These are phyloP conservation scores for Nymphaea thermarum DNA, from an alignment of 164 flowering plant species.

Conservation along the genomic window DNA sequence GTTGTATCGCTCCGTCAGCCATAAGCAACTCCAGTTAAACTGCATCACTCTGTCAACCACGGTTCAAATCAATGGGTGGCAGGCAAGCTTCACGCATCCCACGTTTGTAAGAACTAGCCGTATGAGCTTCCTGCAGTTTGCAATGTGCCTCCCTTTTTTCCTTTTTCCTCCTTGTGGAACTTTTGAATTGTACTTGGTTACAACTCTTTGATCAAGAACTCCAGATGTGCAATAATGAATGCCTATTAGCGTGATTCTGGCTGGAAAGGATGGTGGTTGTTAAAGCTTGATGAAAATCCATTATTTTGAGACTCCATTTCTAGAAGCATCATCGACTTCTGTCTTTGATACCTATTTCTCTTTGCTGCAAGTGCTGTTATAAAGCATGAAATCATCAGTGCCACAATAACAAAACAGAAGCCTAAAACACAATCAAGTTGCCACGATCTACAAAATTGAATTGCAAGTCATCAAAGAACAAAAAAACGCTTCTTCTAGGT, in stretches of 20 bases:
- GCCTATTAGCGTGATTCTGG: not conserved
- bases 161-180: not conserved
- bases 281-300: slow-evolving; percentile 53
- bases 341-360: slow-evolving; percentile 86
- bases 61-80: no score
- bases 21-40: no score
- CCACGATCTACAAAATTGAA: no score
- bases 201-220: not conserved
- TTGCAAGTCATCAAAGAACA: no score
- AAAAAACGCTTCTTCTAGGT: no score
- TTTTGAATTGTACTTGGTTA: not conserved
- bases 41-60: no score
- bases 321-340: slow-evolving; percentile 87
- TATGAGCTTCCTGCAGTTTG: not conserved
- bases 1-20: not conserved
- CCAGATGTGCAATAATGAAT: not conserved
- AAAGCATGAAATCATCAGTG: not conserved
- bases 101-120: no score
- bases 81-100: no score
- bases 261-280: slow-evolving; percentile 7
- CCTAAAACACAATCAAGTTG: no score
- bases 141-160: not conserved
- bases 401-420: no score
- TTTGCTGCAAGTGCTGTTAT: slow-evolving; percentile 81
- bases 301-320: slow-evolving; percentile 93